Evolutionary conservation across 768 basidiomycete genomes (phyloP).

Genomic region (Tulasnella sp.): DNA sequence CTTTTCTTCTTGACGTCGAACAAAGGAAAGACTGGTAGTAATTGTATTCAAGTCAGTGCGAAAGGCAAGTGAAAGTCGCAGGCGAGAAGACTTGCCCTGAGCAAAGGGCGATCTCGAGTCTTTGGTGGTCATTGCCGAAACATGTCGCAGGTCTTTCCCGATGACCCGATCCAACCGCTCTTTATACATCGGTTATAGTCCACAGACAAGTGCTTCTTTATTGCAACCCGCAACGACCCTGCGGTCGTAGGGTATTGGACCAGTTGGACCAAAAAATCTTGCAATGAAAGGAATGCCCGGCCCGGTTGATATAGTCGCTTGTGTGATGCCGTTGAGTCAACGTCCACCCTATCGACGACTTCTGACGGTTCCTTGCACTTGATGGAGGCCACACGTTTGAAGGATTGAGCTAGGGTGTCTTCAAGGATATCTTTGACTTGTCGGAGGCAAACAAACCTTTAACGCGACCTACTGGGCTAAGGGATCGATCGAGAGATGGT

Average conservation of each 20-base stretch:
- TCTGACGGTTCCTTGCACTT: no score
- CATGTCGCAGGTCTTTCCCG: not conserved
- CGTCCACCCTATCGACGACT: not conserved
- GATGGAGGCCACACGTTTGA: not conserved
- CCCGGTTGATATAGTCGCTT: not conserved
- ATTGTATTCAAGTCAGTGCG: not conserved
- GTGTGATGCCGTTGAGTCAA: not conserved
- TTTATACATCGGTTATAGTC: not conserved
- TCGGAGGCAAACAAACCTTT: not conserved
- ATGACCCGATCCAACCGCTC: conserved; percentile 1
- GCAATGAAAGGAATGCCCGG: not conserved
- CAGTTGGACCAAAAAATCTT: not conserved
- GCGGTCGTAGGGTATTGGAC: not conserved
- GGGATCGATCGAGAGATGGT: no score
- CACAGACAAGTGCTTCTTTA: conserved; percentile 16
- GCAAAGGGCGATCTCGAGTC: not conserved
- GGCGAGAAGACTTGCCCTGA: not conserved
- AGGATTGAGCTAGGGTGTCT: not conserved
- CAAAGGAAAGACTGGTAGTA: not conserved
- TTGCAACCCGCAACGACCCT: not conserved
- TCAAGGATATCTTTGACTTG: conserved; percentile 8
- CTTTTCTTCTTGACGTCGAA: not conserved
- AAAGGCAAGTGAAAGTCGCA: not conserved
- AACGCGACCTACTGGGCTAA: not conserved
- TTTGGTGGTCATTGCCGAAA: not conserved